Evolutionary conservation across 257 asterid genomes (phyloP), one percentile per base, ranked within the genome.

Genomic region (Eucommia ulmoides): DNA sequence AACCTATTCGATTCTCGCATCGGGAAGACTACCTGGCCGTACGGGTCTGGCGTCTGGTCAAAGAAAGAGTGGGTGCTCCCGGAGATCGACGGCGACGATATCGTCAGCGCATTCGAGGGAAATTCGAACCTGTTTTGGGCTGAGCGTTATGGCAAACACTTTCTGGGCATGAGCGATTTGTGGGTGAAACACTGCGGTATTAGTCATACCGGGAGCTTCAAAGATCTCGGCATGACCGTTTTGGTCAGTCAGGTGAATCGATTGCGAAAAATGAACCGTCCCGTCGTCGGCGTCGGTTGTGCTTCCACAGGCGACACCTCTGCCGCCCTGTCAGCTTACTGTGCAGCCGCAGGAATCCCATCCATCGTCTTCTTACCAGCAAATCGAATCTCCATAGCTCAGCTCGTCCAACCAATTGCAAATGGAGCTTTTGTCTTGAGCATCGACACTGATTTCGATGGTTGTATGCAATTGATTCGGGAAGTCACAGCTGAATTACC

Each of bases 131-230:
- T 83, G 10, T 83, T 83, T 29, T 83, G 93, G 94, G 94, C 94
- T 26, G 94, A 83, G 80, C 88, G 94, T 64, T 83, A 24, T 18
- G 94, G 93, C 60, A 84, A 84, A 74, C 85, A 81, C 78, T 84
- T 84, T 55, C 72, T 80, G 23, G 84, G 83, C 67, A 83, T 83
- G 94, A 77, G 56, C 26, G 94, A 83, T 57, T 59, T 83, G 57
- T 83, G 94, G 94, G 94, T 83, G 33, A 83, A 83, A 52, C 94
- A 83, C 48, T 83, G 94, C 44, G 94, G 94, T 49, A 83, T 83
- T 29, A 76, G 87, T 56, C 94, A 83, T 44, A 83, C 94, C 0
- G 94, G 94, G 1, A 79, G 91, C 49, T 83, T 83, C 19, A 83
- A 83, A 61, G 94, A 83, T 75, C 25, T 83, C 45, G 91, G 94